Conservation (phyloP, 345 rosid species). For the Kandelia obovata region DNA sequence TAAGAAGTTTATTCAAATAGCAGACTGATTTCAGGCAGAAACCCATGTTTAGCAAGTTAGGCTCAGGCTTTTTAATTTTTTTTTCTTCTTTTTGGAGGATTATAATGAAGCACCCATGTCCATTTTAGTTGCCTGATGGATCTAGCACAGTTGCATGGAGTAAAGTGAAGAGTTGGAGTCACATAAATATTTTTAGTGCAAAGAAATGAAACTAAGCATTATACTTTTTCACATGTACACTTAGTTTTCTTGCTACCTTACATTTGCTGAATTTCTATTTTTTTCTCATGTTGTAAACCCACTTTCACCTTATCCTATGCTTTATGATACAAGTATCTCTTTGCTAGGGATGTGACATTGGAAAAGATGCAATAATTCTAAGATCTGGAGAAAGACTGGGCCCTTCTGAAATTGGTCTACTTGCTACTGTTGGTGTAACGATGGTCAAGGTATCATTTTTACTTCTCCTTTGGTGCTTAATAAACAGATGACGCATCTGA, state of each 20-base stretch:
- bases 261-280: background rate
- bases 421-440: conserved; percentile 78
- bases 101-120: too few relatives aligned
- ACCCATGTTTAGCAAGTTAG: too few relatives aligned
- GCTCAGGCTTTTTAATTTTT: too few relatives aligned
- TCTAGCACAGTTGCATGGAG: too few relatives aligned
- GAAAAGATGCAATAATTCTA: conserved; percentile 59
- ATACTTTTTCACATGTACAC: too few relatives aligned
- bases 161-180: too few relatives aligned
- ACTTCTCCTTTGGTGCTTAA: conserved; percentile 18
- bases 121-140: too few relatives aligned
- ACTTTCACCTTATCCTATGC: background rate
- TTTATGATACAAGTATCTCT: conserved; percentile 14
- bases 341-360: conserved; percentile 79
- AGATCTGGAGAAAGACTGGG: conserved; percentile 73
- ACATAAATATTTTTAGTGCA: too few relatives aligned
- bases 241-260: background rate
- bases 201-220: too few relatives aligned
- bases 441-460: conserved; percentile 64
- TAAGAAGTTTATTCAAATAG: too few relatives aligned
- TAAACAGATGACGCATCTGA: conserved; percentile 12
- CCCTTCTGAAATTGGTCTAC: conserved; percentile 87
- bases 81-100: too few relatives aligned
- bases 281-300: background rate
- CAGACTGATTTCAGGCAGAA: too few relatives aligned